Evolutionary conservation across 768 basidiomycete species (phyloP), one percentile per base, ranked within the genome.

Genomic region (Mycena epipterygia): DNA sequence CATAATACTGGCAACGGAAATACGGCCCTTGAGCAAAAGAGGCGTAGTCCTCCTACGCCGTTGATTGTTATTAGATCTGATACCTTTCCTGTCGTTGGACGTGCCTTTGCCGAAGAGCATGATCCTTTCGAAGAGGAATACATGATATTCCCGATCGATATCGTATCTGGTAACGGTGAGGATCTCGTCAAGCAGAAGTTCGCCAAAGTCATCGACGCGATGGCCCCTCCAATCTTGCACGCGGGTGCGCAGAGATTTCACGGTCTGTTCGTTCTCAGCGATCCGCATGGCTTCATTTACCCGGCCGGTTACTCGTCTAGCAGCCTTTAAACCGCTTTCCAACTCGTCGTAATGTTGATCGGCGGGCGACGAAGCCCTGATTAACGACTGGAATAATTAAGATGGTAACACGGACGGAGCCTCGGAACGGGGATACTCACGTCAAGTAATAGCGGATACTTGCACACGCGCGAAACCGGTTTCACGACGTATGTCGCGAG

Each of bases 181-280:
- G 61, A 95, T 88, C 78, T 98, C 97, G 78, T 99, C 96, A n/a
- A 98, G 89, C 29, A 97, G 87, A 57, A 99, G 92, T 72, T 94
- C 90, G 69, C 97, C 97, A 73, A 99, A 99, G 79, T 95, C 93
- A 74, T 90, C 90, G 41, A 97, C 86, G 74, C 97, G 93, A 79
- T 98, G 97, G 13, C 97, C 97, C 80, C 98, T 98, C 97, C 97
- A 99, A 79, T 99, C 97, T 72, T 95, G 95, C 53, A 99, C 95
- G 49, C 97, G 91, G 33, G 85, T 84, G 70, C 91, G 87, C 12
- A 99, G 89, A 75, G 92, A 93, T 80, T 93, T 89, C 64, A 98
- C 95, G 5, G 95, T 97, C 75, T 91, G 91, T 42, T 91, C 84
- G 76, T 99, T 99, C 83, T 98, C 95, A 55, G 93, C 91, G 56